Percentiles rank a stretch among this genome's conserved stretches.
Evolutionary conservation across 192 early-diverging fungal genomes (phyloP).

Genomic region (Glomus cerebriforme): DNA sequence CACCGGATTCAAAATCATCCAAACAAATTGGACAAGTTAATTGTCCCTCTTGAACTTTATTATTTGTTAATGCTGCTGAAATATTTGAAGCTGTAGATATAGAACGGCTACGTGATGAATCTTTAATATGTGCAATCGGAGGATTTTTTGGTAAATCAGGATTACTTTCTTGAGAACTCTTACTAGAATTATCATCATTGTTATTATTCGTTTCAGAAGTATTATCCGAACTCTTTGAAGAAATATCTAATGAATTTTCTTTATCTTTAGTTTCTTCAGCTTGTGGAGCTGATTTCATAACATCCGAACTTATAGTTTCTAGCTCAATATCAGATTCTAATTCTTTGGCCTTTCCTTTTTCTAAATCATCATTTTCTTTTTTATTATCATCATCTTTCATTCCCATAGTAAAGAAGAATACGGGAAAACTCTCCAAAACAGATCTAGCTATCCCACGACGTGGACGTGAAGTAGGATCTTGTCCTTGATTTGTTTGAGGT

Average conservation of each 20-base stretch:
- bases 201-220: not conserved
- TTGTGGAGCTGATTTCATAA: not conserved
- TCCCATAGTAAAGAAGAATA: slow-evolving; percentile 20
- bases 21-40: slow-evolving; percentile 34
- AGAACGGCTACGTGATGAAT: not conserved
- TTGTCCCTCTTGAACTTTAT: slow-evolving; percentile 17
- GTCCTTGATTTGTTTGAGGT: not conserved
- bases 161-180: not conserved
- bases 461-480: not conserved
- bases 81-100: not conserved
- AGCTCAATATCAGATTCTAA: not conserved
- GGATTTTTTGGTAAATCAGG: not conserved
- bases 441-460: slow-evolving; percentile 5
- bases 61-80: not conserved
- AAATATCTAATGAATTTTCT: not conserved
- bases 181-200: not conserved
- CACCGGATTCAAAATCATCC: slow-evolving; percentile 29
- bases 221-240: not conserved
- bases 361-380: slow-evolving; percentile 1
- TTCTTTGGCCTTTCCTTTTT: not conserved
- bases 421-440: slow-evolving; percentile 30
- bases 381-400: not conserved
- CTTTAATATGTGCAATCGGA: not conserved
- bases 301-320: not conserved
- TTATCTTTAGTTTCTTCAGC: not conserved